These are phyloP conservation scores for Knoxia roxburghii DNA, from an alignment of 257 asterid genomes.

Conservation along the genomic window DNA sequence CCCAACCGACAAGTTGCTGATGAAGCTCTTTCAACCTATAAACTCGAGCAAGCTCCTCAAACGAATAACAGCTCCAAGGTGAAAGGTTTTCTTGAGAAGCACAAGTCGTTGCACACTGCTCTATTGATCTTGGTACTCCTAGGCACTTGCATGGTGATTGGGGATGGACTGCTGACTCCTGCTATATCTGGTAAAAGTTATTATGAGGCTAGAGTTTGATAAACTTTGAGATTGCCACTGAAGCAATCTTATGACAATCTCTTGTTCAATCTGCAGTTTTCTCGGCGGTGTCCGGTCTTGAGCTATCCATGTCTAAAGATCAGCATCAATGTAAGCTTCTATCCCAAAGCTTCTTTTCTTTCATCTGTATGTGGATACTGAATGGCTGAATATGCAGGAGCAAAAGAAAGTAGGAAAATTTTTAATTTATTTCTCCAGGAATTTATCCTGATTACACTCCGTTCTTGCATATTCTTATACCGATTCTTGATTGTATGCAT, in stretches of 20 bases:
- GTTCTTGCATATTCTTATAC: background rate
- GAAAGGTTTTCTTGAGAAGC: slow-evolving; percentile 78
- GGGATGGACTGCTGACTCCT: slow-evolving; percentile 96
- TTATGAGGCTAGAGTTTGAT: background rate
- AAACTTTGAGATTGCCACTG: background rate
- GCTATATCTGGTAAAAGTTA: slow-evolving; percentile 72
- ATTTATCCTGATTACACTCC: background rate
- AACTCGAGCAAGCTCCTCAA: slow-evolving; percentile 65
- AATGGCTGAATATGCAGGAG: background rate
- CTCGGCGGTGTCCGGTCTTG: slow-evolving; percentile 97
- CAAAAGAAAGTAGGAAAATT: background rate
- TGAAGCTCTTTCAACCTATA: slow-evolving; percentile 89
- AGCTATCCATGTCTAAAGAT: slow-evolving; percentile 90
- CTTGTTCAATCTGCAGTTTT: slow-evolving; percentile 45
- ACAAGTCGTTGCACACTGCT: slow-evolving; percentile 74
- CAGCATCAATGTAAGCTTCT: slow-evolving; percentile 80
- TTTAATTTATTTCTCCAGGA: background rate
- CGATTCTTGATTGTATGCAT: background rate
- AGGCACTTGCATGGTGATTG: slow-evolving; percentile 99
- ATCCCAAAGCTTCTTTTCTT: background rate
- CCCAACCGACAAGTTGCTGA: slow-evolving; percentile 84
- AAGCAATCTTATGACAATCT: slow-evolving; percentile 1
- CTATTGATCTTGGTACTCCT: slow-evolving; percentile 73
- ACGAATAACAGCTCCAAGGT: slow-evolving; percentile 55
- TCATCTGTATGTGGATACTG: background rate